Conservation (phyloP, 2,329 filamentous ascomycete genomes). For the Fusarium austroafricanum region DNA sequence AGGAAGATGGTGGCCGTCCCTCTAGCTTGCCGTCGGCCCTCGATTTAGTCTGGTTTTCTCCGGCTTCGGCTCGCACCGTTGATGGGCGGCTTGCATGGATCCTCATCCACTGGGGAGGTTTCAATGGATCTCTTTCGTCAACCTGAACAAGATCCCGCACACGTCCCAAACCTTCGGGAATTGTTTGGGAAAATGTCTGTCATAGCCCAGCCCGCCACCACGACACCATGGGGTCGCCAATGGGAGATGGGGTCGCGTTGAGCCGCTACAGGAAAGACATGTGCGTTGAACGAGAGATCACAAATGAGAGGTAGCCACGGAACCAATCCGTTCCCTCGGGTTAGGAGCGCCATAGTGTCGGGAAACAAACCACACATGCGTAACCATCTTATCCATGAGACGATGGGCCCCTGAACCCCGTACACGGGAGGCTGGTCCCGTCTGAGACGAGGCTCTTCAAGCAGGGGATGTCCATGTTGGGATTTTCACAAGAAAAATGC, state of each 20-base stretch:
- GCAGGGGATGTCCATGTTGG: slow-evolving; percentile 17
- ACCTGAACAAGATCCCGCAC: slow-evolving; percentile 44
- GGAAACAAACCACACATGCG: slow-evolving; percentile 27
- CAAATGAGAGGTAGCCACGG: slow-evolving; percentile 7
- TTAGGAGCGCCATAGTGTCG: slow-evolving; percentile 33
- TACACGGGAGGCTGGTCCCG: slow-evolving; percentile 33
- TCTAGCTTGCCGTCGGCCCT: slow-evolving; percentile 46
- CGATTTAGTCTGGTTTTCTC: slow-evolving; percentile 50
- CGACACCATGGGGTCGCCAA: slow-evolving; percentile 26
- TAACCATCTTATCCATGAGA: slow-evolving; percentile 2
- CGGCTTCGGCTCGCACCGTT: slow-evolving; percentile 55
- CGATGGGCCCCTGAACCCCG: slow-evolving; percentile 31
- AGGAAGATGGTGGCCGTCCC: slow-evolving; percentile 32
- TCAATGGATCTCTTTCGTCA: slow-evolving; percentile 40
- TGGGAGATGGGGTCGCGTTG: slow-evolving; percentile 20
- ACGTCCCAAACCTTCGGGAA: slow-evolving; percentile 48
- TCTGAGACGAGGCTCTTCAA: slow-evolving; percentile 28
- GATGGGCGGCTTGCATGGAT: slow-evolving; percentile 48
- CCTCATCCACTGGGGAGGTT: slow-evolving; percentile 40
- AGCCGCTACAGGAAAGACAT: slow-evolving; percentile 10
- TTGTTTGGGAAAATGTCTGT: slow-evolving; percentile 28
- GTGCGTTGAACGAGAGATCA: slow-evolving; percentile 15
- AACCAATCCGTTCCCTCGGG: slow-evolving; percentile 27
- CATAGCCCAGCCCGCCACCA: slow-evolving; percentile 35
- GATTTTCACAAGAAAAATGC: neutral